Conservation (phyloP, 108 stramenopile species). For the Skeletonema tropicum region DNA sequence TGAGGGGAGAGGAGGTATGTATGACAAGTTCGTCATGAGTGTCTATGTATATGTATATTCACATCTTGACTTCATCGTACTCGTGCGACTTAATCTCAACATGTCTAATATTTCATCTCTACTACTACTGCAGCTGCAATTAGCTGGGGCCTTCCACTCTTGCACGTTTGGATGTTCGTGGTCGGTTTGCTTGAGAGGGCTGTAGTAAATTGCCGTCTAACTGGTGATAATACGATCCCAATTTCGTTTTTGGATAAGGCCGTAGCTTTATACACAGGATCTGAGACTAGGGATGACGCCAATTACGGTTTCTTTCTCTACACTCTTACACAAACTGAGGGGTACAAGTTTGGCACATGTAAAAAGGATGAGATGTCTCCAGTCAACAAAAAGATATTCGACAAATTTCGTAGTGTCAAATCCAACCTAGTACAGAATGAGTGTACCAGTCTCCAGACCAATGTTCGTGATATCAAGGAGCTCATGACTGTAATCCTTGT, state of each 20-base stretch:
- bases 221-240: slow-evolving; percentile 1
- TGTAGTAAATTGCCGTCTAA: neutral
- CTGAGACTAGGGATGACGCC: slow-evolving; percentile 6
- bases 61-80: neutral
- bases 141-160: slow-evolving; percentile 14
- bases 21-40: no score
- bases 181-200: slow-evolving; percentile 13
- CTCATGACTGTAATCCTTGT: slow-evolving; percentile 21
- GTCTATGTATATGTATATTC: no score
- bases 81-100: neutral
- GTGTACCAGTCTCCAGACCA: neutral
- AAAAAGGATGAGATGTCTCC: slow-evolving; percentile 9
- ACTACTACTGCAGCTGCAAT: slow-evolving; percentile 21
- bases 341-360: slow-evolving; percentile 22
- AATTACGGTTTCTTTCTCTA: slow-evolving; percentile 14
- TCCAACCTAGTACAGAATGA: neutral
- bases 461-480: slow-evolving; percentile 7
- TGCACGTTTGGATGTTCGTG: slow-evolving; percentile 20
- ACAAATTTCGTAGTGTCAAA: slow-evolving; percentile 1
- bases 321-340: slow-evolving; percentile 10
- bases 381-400: slow-evolving; percentile 21
- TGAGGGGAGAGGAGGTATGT: slow-evolving; percentile 26
- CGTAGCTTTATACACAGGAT: slow-evolving; percentile 26
- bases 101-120: neutral
- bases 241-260: slow-evolving; percentile 18